These are phyloP conservation scores for Trichocladium uniseriatum DNA, from an alignment of 495 filamentous ascomycete species.

Conservation along the genomic window DNA sequence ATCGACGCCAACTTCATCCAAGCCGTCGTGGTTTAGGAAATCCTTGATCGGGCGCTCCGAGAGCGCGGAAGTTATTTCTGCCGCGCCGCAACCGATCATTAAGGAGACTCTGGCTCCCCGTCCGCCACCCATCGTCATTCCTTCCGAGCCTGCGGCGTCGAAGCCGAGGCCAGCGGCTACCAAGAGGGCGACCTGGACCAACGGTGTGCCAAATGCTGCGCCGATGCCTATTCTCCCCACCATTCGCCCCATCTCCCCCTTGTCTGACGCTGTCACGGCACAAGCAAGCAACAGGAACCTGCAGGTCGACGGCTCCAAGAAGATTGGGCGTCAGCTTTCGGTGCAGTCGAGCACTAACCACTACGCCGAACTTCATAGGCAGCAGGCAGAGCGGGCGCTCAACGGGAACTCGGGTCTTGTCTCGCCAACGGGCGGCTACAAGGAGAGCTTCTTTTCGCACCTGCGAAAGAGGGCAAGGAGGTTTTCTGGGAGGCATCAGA, in stretches of 20 bases:
- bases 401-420: slow-evolving; percentile 66
- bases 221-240: slow-evolving; percentile 98
- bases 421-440: slow-evolving; percentile 59
- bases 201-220: slow-evolving; percentile 67
- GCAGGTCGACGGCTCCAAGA: slow-evolving; percentile 54
- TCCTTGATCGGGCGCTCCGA: slow-evolving; percentile 67
- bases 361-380: slow-evolving; percentile 73
- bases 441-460: slow-evolving; percentile 97
- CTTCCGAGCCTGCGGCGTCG: slow-evolving; percentile 36
- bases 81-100: slow-evolving; percentile 7
- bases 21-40: slow-evolving; percentile 92
- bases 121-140: slow-evolving; percentile 50
- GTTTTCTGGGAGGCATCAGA: slow-evolving; percentile 82
- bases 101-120: slow-evolving; percentile 35
- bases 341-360: slow-evolving; percentile 90
- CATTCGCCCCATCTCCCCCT: slow-evolving; percentile 85
- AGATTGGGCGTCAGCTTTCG: slow-evolving; percentile 92
- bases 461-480: slow-evolving; percentile 87
- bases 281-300: slow-evolving; percentile 54
- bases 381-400: slow-evolving; percentile 83
- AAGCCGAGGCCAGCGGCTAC: slow-evolving; percentile 53
- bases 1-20: slow-evolving; percentile 53
- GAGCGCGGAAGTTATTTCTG: slow-evolving; percentile 31
- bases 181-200: slow-evolving; percentile 85
- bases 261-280: slow-evolving; percentile 86